phyloP scores from a whole-genome alignment of 305 asterid genomes.

The Galium porrigens region DNA sequence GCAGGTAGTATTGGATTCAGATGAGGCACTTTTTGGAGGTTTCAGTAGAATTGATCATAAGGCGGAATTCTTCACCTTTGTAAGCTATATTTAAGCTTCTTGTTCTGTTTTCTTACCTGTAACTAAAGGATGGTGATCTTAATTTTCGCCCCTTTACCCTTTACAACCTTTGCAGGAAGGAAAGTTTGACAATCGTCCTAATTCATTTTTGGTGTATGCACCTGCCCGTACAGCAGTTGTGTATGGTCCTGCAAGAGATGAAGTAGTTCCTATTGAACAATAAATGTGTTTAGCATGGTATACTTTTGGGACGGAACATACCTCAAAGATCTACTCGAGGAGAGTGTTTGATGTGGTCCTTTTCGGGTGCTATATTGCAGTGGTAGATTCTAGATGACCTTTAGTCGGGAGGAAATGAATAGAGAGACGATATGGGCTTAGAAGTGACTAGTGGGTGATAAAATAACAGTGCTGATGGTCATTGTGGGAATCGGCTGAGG shows the following conservation, averaged over 20 bases:
- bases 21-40: constrained; percentile 66
- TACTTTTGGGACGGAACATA: not conserved
- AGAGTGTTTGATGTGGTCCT: not conserved
- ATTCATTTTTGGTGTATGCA: constrained; percentile 60
- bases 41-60: constrained; percentile 50
- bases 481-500: not conserved
- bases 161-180: constrained; percentile 42
- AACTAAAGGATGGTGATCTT: not conserved
- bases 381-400: not conserved
- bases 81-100: constrained; percentile 25
- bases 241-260: constrained; percentile 40
- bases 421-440: not conserved
- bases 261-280: constrained; percentile 19
- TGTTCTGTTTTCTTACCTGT: not conserved
- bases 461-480: not conserved
- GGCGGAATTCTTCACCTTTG: constrained; percentile 62
- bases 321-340: not conserved
- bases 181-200: constrained; percentile 57
- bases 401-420: not conserved
- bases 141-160: not conserved
- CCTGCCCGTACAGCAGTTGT: constrained; percentile 88
- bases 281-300: not conserved
- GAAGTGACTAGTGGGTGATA: not conserved
- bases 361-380: not conserved
- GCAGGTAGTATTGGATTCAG: constrained; percentile 78